A percentile compares a stretch with the other conserved stretches of the same genome.
Conservation (phyloP, 2,329 filamentous ascomycete genomes). For the Biscogniauxia marginata region DNA sequence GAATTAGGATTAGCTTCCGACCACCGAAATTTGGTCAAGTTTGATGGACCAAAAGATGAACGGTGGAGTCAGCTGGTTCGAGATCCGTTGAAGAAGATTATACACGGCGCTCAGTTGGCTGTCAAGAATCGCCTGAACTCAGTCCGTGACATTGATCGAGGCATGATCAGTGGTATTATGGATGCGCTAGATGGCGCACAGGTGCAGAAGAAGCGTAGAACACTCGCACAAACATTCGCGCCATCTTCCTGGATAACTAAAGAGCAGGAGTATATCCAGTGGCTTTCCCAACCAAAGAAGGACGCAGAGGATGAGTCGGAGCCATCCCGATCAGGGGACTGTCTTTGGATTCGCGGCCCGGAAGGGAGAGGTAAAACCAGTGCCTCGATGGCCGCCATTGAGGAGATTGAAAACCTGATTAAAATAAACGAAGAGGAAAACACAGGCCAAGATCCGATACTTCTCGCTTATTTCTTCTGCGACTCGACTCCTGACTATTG, state of each 20-base stretch:
- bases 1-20: conserved; percentile 36
- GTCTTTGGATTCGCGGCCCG: conserved; percentile 40
- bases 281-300: conserved; percentile 29
- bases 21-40: conserved; percentile 43
- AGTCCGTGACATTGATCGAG: conserved; percentile 36
- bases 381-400: conserved; percentile 38
- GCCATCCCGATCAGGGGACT: conserved; percentile 27
- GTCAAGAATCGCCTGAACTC: conserved; percentile 39
- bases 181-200: conserved; percentile 35
- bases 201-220: conserved; percentile 34
- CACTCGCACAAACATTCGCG: conserved; percentile 29
- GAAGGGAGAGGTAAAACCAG: conserved; percentile 44
- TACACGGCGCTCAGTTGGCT: conserved; percentile 35
- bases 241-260: conserved; percentile 39
- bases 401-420: conserved; percentile 34
- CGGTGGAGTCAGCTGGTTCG: conserved; percentile 37
- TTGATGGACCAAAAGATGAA: conserved; percentile 40
- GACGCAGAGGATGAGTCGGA: not conserved
- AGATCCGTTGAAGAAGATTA: conserved; percentile 36
- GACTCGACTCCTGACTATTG: conserved; percentile 37
- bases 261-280: conserved; percentile 36
- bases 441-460: conserved; percentile 25
- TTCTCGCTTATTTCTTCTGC: conserved; percentile 43
- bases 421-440: conserved; percentile 20
- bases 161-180: conserved; percentile 33